A percentile compares a stretch with the other conserved stretches of the same genome.
Conservation (phyloP, 768 basidiomycete species). For the Tylopilus sp. region DNA sequence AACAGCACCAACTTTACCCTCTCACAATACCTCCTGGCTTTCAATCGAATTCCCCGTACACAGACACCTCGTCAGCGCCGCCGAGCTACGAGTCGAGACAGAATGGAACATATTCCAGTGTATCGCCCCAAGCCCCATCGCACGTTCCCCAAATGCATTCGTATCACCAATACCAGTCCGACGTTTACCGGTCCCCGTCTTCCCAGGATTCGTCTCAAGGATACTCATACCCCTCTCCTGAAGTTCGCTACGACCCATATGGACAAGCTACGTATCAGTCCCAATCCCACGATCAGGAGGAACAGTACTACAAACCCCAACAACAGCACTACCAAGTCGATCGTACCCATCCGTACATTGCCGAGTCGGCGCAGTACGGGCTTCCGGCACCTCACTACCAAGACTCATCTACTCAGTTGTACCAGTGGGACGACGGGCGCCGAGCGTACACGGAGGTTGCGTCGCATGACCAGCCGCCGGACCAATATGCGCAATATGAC, state of each 20-base stretch:
- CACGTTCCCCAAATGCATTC: not conserved
- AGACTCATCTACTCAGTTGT: conserved; percentile 6
- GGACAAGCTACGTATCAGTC: conserved; percentile 6
- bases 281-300: conserved; percentile 15
- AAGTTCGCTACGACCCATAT: conserved; percentile 17
- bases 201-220: conserved; percentile 20
- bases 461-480: not conserved
- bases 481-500: conserved; percentile 3
- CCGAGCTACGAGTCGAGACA: conserved; percentile 7
- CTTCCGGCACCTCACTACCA: conserved; percentile 5
- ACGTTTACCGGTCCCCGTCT: conserved; percentile 8
- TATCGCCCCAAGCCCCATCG: not conserved
- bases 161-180: conserved; percentile 14
- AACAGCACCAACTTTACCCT: conserved; percentile 24
- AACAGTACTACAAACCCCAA: conserved; percentile 23
- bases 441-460: conserved; percentile 4
- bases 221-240: conserved; percentile 11
- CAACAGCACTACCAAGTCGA: conserved; percentile 18
- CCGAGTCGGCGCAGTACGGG: conserved; percentile 9
- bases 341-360: conserved; percentile 2
- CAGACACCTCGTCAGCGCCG: not conserved
- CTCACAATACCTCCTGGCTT: conserved; percentile 20
- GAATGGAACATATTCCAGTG: conserved; percentile 1
- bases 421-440: conserved; percentile 13
- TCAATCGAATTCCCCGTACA: conserved; percentile 5